Base-by-base conservation (phyloP, 2,329 filamentous ascomycete genomes). In the Aureobasidium sp. region DNA sequence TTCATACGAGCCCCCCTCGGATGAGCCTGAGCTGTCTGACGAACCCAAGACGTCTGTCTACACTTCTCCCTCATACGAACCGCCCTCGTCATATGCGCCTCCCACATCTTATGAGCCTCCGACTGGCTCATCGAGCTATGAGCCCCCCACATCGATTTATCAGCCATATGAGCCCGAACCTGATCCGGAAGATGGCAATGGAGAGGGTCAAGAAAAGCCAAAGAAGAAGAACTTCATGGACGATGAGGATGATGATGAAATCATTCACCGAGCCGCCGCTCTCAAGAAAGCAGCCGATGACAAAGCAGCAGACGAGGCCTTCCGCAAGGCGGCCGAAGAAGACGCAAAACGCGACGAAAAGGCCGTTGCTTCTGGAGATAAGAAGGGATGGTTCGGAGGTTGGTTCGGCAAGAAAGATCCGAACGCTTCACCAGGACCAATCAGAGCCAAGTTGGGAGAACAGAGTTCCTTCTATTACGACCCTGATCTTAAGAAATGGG, bases 401-500 rank as follows among this genome's bases (percentile, higher is more conserved):
- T 97, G 92, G 91, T 95, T 96, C 64, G 84, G 85, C 66, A 88
- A 88, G 68, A 82, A 82, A 66, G 81, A 82, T 62, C 86, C 89
- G 72, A 83, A 88, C 67, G 73, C 80, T n/a, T 66, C 76, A n/a
- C 76, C 75, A 4, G 77, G 75, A n/a, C 85, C 92, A n/a, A 90
- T 97, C 73, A 86, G 85, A 68, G 94, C 95, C 64, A 99, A 99
- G 70, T 83, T 99, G 9, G 95, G 93, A 64, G 95, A 99, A 74
- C 85, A 94, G 70, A 96, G 85, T 73, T 91, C 86, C 49, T 97
- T 99, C 74, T 88, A 93, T 67, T 99, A 94, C 70, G 94, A 99
- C 71, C 89, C 91, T 2, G 90, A 97, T n/a, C 82, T 96, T 58
- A 95, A 96, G 79, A 91, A 94, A 72, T 99, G 95, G 95, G 82